A percentile compares a stretch with the other conserved stretches of the same genome.
Evolutionary conservation across 2,329 filamentous ascomycete genomes (phyloP).

Genomic region (Chalaropsis ovoidea): DNA sequence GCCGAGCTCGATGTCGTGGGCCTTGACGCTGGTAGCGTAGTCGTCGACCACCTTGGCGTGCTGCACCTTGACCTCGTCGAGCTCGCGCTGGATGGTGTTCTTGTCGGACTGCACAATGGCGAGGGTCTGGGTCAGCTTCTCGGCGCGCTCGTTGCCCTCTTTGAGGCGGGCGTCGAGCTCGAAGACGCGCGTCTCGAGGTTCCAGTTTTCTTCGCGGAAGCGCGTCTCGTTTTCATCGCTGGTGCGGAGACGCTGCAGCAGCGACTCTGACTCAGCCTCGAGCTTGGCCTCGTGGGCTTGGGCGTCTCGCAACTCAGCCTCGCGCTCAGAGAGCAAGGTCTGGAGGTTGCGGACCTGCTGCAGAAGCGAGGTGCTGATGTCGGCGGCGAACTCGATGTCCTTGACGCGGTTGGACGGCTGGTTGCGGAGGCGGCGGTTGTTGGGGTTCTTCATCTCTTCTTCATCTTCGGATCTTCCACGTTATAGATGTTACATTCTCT

Average conservation of each 20-base stretch:
- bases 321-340: conserved; percentile 70
- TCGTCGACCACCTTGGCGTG: conserved; percentile 76
- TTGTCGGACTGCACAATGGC: conserved; percentile 65
- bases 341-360: conserved; percentile 91
- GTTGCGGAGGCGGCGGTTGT: conserved; percentile 75
- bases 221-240: conserved; percentile 90
- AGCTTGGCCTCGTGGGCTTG: conserved; percentile 61
- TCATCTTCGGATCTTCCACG: neutral
- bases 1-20: conserved; percentile 80
- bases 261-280: conserved; percentile 69
- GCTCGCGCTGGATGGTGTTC: conserved; percentile 64
- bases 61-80: conserved; percentile 77
- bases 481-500: conserved; percentile 3
- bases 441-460: conserved; percentile 31
- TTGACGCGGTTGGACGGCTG: conserved; percentile 80
- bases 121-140: conserved; percentile 65
- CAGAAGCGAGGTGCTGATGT: conserved; percentile 89
- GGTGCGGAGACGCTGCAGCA: conserved; percentile 67
- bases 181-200: conserved; percentile 82
- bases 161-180: conserved; percentile 65
- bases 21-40: conserved; percentile 63
- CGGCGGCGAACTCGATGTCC: conserved; percentile 96
- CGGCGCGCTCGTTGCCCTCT: conserved; percentile 71
- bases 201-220: conserved; percentile 99
- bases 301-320: conserved; percentile 64